Evolutionary conservation across 2,329 filamentous ascomycete species (phyloP), one percentile per base, ranked within the genome.

Genomic region (Cladobotryum protrusum): DNA sequence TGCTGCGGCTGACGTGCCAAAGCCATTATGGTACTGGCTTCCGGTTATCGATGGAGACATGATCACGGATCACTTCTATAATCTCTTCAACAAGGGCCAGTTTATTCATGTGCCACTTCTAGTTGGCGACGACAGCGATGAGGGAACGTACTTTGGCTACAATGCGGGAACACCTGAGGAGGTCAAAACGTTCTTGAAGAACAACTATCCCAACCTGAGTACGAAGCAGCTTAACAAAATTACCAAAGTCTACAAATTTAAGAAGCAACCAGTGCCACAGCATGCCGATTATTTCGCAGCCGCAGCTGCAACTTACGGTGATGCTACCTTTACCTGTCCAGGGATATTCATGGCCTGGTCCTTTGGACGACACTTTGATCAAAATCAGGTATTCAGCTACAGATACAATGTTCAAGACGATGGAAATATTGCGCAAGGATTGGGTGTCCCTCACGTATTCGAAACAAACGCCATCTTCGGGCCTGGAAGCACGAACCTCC

Each of bases 401-500:
- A 71, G 70, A 36, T 79, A 72, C 66, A 71, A 77, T 61, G 73
- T 79, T 18, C 58, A 59, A 35, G 74, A 77, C 59, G 50, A 57
- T 1, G 52, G 59, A 14, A 64, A 68, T 55, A 46, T 56, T 0
- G 64, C 63, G 5, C 32, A 49, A 1, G 76, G 76, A 1, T 51
- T 72, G 3, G 76, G 76, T 17, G 72, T 76, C 3, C 72, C 70
- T 24, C 76, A 79, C 59, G 64, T 74, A 13, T 72, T 71, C 51
- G 74, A 78, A 40, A 62, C 63, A 13, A 67, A 69, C 19, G 76
- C 76, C 50, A 64, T 79, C 34, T 76, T 77, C 55, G 76, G 76
- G 3, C 71, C 73, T 4, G 63, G 67, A 50, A 63, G 56, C 18
- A 18, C 50, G 12, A 40, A 15, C 35, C 40, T 52, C 13, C 49